Evolutionary conservation across 192 early-diverging fungal species (phyloP), one percentile per base, ranked within the genome.

Genomic region (Backusella morwellensis): DNA sequence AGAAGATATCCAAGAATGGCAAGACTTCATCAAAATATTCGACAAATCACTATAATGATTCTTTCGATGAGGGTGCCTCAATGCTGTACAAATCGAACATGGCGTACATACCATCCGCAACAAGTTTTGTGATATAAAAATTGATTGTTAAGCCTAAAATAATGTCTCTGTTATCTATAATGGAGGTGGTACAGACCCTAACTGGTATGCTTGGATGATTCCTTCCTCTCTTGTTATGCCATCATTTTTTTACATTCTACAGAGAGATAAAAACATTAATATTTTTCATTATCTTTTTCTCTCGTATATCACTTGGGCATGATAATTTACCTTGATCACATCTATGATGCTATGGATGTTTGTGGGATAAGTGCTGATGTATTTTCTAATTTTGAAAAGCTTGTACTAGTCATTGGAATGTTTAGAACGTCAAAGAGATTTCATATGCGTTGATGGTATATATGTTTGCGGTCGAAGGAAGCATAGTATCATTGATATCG

Each of bases 231-330:
- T 68, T 68, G 66, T 68, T 32, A 68, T 35, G 66, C 35, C 2
- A 68, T 35, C 66, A 35, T 68, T 68, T 68, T 32, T 68, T 68
- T 32, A 68, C 66, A 68, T 68, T 68, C 66, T 68, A 68, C 66
- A 68, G 66, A 68, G 12, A 68, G 66, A 68, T 35, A 68, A 68
- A 68, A 34, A 17, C 66, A 29, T 68, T 68, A 68, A 68, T 68
- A 35, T 68, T 32, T 29, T 68, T 35, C 15, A 19, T 68, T 68
- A 68, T 68, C 35, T 32, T 68, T 68, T 68, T 68, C 35, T 68
- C 66, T 68, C 66, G 35, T 68, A 34, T 68, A 32, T 3, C 32
- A 32, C 32, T 32, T 32, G 2, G 32, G 66, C 66, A 68, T 68
- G 66, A 35, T 35, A 68, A 68, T 68, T 34, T 68, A 68, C 66